Base-by-base conservation (phyloP, 306 rosid genomes). In the Lathyrus aphaca region DNA sequence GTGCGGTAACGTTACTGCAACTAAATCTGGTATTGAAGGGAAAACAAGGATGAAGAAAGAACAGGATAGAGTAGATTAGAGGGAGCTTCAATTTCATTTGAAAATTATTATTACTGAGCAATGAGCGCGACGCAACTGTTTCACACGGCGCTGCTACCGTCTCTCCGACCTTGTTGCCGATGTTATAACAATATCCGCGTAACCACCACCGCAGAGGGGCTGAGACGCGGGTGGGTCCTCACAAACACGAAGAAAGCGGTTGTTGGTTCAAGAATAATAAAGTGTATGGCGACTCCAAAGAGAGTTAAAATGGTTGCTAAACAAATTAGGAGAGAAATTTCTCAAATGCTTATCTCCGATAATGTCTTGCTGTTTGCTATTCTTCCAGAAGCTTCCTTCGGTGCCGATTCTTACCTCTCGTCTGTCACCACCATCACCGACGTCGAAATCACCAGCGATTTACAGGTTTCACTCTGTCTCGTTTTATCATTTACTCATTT, bases 221-320 rank as follows among this genome's bases (percentile, higher is more conserved):
- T 30, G 56, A 49, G 61, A 51, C 38, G 61, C n/a, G 78, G 83
- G 18, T 50, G 83, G 56, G 17, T 65, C 77, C 74, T 15, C 78
- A 65, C 77, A 75, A 21, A 5, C 17, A 4, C 18, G 16, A 44
- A 64, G 9, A 37, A 13, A n/a, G n/a, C 57, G 21, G 53, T 21
- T 29, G 32, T 7, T 32, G 66, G 81, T 54, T 43, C 61, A 3
- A 65, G 45, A 10, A 71, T 77, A 21, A 64, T 87, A 15, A 81
- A 74, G 84, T 91, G 95, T 80, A 94, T 94, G 97, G 97, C 97
- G 0, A 88, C 88, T 72, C 94, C 99, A 0, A 74, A 89, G 56
- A 80, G 99, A 81, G 95, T 94, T 53, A 89, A 91, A 79, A 94
- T 94, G 97, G 99, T 94, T 80, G 89, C 96, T 2, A 87, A 89